phyloP scores from a whole-genome alignment of 2,329 filamentous ascomycete genomes.

The Diaporthe velutina region DNA sequence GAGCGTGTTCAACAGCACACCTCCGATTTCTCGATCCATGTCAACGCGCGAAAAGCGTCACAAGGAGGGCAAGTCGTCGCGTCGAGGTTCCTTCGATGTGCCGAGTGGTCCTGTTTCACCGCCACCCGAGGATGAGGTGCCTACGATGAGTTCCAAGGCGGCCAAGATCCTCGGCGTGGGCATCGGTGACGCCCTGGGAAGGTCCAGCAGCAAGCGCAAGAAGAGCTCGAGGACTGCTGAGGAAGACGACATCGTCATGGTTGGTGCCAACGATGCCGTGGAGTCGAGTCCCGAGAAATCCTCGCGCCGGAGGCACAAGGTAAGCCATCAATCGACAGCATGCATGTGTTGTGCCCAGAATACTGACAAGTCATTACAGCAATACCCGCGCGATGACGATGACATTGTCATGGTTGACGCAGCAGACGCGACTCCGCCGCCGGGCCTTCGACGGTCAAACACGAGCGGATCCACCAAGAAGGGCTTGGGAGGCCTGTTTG shows the following conservation, averaged over 20 bases:
- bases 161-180: slow-evolving; percentile 79
- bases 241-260: slow-evolving; percentile 66
- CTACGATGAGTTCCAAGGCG: slow-evolving; percentile 79
- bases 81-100: slow-evolving; percentile 77
- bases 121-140: slow-evolving; percentile 74
- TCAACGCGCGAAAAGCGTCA: slow-evolving; percentile 76
- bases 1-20: slow-evolving; percentile 77
- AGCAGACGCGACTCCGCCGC: slow-evolving; percentile 61
- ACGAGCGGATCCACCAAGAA: slow-evolving; percentile 69
- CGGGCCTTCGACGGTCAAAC: slow-evolving; percentile 68
- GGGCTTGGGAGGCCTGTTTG: slow-evolving; percentile 72
- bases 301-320: slow-evolving; percentile 59
- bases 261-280: slow-evolving; percentile 53
- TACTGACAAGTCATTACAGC: slow-evolving; percentile 63
- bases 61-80: slow-evolving; percentile 69
- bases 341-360: slow-evolving; percentile 39
- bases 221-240: slow-evolving; percentile 54
- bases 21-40: slow-evolving; percentile 76
- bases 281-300: slow-evolving; percentile 60
- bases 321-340: slow-evolving; percentile 40
- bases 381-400: slow-evolving; percentile 72
- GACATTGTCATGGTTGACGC: slow-evolving; percentile 71
- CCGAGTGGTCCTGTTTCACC: slow-evolving; percentile 76
- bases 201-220: slow-evolving; percentile 57
- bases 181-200: slow-evolving; percentile 65